Base-by-base conservation (phyloP, 2,329 filamentous ascomycete species). In the Gyromitra esculenta region DNA sequence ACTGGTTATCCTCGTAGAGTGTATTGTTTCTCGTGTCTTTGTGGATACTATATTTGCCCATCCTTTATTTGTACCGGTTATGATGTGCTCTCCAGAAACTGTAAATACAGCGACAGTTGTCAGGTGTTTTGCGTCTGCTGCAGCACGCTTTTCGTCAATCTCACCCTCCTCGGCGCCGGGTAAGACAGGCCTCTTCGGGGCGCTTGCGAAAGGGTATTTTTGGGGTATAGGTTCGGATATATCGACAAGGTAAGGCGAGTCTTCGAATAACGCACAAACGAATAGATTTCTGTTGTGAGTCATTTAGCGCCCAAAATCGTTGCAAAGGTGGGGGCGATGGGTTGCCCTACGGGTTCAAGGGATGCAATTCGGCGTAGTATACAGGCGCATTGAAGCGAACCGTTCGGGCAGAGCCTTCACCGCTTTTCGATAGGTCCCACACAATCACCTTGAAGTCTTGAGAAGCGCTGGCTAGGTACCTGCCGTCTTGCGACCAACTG, bases 401-500 rank as follows among this genome's bases (percentile, higher is more conserved):
- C 80, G 93, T 94, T 79, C 94, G 91, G 81, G 94, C 86, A 79
- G 87, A 87, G 82, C 90, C 89, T 83, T 91, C 87, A 82, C 91
- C 87, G 60, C 89, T 87, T 75, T 89, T 86, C 69, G 88, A 88
- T 75, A 99, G 86, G 84, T 99, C 96, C 96, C 96, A 99, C 0
- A 99, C 87, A 65, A 97, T 94, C 78, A 92, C 94, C 84, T 96
- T 97, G 92, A 95, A 98, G 82, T 97, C 96, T 83, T 97, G 93
- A 57, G 94, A 97, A 9, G 94, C 92, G 75, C 93, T 97, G 73
- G 99, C 88, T 67, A 99, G 87, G 84, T 97, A 98, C 79, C 93
- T 89, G 35, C 96, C 95, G 84, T 94, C 93, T 81, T 91, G 88
- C 67, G 95, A 97, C 96, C 96, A 99, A 85, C 94, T 97, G 76